Conservation (phyloP, 371 early-diverging fungal genomes). For the Coemansia sp. region DNA sequence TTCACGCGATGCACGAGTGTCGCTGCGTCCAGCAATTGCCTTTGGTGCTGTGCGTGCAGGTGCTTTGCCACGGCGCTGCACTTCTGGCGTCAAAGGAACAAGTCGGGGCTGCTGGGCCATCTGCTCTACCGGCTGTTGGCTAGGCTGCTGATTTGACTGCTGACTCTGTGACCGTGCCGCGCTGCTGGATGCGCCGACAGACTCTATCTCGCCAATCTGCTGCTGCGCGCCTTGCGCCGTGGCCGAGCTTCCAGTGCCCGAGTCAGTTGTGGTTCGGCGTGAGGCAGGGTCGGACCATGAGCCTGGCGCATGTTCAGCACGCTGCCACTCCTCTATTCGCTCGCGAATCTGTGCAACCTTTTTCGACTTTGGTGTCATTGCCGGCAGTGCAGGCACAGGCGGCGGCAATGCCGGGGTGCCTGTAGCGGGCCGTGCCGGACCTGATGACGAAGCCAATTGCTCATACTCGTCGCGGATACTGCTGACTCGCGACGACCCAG, state of each 20-base stretch:
- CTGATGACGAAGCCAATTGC: slow-evolving; percentile 17
- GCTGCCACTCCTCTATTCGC: slow-evolving; percentile 50
- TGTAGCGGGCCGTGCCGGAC: not conserved
- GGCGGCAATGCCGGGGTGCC: slow-evolving; percentile 1
- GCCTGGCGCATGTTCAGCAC: slow-evolving; percentile 15
- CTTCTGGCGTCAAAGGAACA: slow-evolving; percentile 28
- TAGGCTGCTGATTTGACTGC: not conserved
- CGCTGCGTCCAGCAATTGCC: slow-evolving; percentile 10
- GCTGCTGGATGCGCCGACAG: slow-evolving; percentile 9
- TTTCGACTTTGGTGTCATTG: slow-evolving; percentile 25
- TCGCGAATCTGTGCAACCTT: slow-evolving; percentile 43
- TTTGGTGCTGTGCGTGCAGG: not conserved
- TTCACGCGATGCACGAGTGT: slow-evolving; percentile 17
- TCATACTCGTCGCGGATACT: slow-evolving; percentile 45
- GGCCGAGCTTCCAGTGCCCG: slow-evolving; percentile 22
- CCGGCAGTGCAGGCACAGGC: slow-evolving; percentile 1
- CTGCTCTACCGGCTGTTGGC: not conserved
- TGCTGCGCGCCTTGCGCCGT: slow-evolving; percentile 29
- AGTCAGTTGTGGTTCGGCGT: slow-evolving; percentile 6
- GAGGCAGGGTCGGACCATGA: slow-evolving; percentile 2
- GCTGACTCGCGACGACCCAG: slow-evolving; percentile 45
- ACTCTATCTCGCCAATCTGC: slow-evolving; percentile 38
- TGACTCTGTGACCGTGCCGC: not conserved
- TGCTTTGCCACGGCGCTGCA: slow-evolving; percentile 4
- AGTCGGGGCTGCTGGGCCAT: not conserved